Percentiles rank a stretch among this genome's conserved stretches.
Evolutionary conservation across 257 asterid genomes (phyloP).

Genomic region (Striga asiatica): DNA sequence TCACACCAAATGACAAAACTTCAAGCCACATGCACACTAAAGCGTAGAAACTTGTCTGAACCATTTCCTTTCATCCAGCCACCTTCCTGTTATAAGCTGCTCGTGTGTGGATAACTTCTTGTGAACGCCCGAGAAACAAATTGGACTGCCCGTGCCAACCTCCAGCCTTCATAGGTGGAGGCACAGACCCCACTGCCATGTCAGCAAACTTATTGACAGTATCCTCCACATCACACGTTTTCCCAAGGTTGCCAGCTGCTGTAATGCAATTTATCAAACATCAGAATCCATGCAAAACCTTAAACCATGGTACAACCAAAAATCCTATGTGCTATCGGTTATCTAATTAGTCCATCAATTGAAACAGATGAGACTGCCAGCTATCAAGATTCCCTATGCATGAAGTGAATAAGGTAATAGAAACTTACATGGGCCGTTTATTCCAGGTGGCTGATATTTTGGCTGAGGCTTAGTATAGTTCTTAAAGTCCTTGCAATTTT

Average conservation of each 20-base stretch:
- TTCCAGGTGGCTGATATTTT: slow-evolving; percentile 59
- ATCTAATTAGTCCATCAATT: too few species aligned
- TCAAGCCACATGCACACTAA: background rate
- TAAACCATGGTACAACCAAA: too few species aligned
- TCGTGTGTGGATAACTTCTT: slow-evolving; percentile 53
- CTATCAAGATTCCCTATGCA: too few species aligned
- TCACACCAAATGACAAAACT: background rate
- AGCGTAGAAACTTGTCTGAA: background rate
- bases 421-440: slow-evolving; percentile 43
- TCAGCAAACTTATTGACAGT: slow-evolving; percentile 46
- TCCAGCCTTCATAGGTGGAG: slow-evolving; percentile 86
- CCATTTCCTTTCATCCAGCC: slow-evolving; percentile 31
- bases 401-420: background rate
- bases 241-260: slow-evolving; percentile 32
- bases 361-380: too few species aligned
- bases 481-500: slow-evolving; percentile 37
- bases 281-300: background rate
- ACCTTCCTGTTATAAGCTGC: slow-evolving; percentile 49
- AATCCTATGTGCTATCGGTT: background rate
- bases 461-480: slow-evolving; percentile 50
- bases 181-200: slow-evolving; percentile 41
- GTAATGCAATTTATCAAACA: background rate
- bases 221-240: slow-evolving; percentile 34
- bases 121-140: slow-evolving; percentile 39
- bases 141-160: slow-evolving; percentile 75